phyloP scores from a whole-genome alignment of 2,329 filamentous ascomycete genomes.

The Venturia carpophila region DNA sequence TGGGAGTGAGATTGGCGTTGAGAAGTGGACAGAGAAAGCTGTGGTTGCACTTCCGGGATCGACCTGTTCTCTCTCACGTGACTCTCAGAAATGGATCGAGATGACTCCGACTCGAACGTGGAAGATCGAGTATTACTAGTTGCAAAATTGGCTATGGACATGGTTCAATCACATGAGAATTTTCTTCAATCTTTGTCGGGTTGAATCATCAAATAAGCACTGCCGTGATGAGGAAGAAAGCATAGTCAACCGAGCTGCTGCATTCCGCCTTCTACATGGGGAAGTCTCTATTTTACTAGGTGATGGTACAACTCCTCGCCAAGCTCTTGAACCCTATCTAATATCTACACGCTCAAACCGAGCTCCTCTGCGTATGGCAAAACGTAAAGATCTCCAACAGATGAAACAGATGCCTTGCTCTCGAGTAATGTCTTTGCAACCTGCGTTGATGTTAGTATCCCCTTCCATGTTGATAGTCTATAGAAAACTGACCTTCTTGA shows the following conservation, averaged over 20 bases:
- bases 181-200: not conserved
- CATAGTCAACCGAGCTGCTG: not conserved
- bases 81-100: not conserved
- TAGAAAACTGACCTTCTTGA: conserved; percentile 66
- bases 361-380: conserved; percentile 92
- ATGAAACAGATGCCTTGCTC: conserved; percentile 78
- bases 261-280: conserved; percentile 2
- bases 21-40: not conserved
- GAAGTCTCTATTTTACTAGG: conserved; percentile 14
- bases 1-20: not conserved
- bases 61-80: not conserved
- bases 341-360: conserved; percentile 81
- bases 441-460: conserved; percentile 40
- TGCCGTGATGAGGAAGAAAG: not conserved
- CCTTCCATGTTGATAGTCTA: not conserved
- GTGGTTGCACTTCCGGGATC: not conserved
- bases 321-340: not conserved
- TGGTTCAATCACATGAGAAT: not conserved
- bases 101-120: no score
- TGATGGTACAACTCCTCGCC: conserved; percentile 13
- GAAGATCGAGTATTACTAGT: not conserved
- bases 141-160: not conserved
- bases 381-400: conserved; percentile 83
- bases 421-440: conserved; percentile 81
- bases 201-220: not conserved